Base-by-base conservation (phyloP, 2,329 filamentous ascomycete genomes). In the Pseudopyricularia javanii region DNA sequence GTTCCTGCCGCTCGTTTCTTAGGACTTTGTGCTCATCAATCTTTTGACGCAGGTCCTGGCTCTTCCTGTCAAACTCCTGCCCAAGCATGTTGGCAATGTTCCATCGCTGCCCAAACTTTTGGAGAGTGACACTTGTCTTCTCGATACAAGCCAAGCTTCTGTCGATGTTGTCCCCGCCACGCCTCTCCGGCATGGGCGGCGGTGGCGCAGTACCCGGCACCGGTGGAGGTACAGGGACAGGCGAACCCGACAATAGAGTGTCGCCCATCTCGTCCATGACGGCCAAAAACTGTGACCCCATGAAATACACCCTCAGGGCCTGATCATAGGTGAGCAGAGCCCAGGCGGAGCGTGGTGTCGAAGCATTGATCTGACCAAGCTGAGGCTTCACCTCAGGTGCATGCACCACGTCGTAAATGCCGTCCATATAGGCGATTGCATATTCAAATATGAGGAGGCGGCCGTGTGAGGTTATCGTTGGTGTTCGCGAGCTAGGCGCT, bases 261-360 rank as follows among this genome's bases (percentile, higher is more conserved):
- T 83, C 76, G 52, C 76, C 75, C 1, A 76, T 73, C 55, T 80
- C 77, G 3, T 71, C 70, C n/a, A 85, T 65, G 7, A 83, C 78
- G 1, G 79, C 78, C 15, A 82, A 66, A 54, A 85, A 77, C 59
- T 85, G 82, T 55, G 74, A 80, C 14, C 76, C 80, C 70, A 85
- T 80, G 60, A 85, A 95, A 62, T 88, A 93, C 1, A 88, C 83
- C 51, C 91, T 82, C 61, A 95, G 77, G 1, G 90, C 87, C 63
- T 96, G 91, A 62, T 94, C 85, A 60, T 91, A 95, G 1, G 88
- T 91, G 61, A 93, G 80, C 51, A 91, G 85, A 4, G 84, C 79
- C 37, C 40, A 15, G 78, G 74, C 55, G 82, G 77, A 32, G 73
- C 22, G 7, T 3, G 37, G 14, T 7, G 40, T n/a, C 6, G 40